Percentiles rank a stretch among this genome's conserved stretches.
phyloP scores from a whole-genome alignment of 2,329 filamentous ascomycete genomes.

The Sporothrix mexicana region DNA sequence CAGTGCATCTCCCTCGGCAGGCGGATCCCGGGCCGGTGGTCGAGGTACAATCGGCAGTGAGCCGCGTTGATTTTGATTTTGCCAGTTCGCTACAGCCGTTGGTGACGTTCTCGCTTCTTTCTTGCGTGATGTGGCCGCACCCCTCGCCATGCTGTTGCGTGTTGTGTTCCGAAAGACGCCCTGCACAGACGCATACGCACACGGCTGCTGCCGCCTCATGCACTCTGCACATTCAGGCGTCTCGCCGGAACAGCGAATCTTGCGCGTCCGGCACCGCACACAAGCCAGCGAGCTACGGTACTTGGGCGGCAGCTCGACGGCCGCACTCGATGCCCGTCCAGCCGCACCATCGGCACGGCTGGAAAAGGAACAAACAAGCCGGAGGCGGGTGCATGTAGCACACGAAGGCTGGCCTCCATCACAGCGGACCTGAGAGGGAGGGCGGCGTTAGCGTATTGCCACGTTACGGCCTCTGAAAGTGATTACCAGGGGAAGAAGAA shows the following conservation, averaged over 20 bases:
- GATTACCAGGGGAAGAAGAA: background rate
- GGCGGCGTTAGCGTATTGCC: too few relatives aligned
- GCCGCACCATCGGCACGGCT: background rate
- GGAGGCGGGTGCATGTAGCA: conserved; percentile 19
- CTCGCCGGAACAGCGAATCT: conserved; percentile 23
- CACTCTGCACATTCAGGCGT: conserved; percentile 23
- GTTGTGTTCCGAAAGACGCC: background rate
- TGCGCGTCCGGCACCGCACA: conserved; percentile 22
- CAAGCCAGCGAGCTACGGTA: conserved; percentile 28
- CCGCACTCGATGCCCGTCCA: background rate
- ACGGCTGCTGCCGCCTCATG: background rate
- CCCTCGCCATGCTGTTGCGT: background rate
- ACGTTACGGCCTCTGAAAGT: too few relatives aligned
- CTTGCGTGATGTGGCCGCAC: background rate
- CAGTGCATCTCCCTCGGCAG: background rate
- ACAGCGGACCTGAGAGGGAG: conserved; percentile 27
- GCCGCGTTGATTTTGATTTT: too few relatives aligned
- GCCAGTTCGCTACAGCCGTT: background rate
- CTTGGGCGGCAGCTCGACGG: conserved; percentile 24
- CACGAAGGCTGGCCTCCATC: conserved; percentile 14
- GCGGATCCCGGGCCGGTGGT: background rate
- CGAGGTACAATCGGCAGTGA: background rate
- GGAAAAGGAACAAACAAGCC: conserved; percentile 18
- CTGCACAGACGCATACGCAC: conserved; percentile 5
- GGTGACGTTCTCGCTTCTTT: background rate